A percentile compares a stretch with the other conserved stretches of the same genome.
These are phyloP conservation scores for Dillenia suffruticosa DNA, from an alignment of 164 flowering plant genomes.

Conservation along the genomic window DNA sequence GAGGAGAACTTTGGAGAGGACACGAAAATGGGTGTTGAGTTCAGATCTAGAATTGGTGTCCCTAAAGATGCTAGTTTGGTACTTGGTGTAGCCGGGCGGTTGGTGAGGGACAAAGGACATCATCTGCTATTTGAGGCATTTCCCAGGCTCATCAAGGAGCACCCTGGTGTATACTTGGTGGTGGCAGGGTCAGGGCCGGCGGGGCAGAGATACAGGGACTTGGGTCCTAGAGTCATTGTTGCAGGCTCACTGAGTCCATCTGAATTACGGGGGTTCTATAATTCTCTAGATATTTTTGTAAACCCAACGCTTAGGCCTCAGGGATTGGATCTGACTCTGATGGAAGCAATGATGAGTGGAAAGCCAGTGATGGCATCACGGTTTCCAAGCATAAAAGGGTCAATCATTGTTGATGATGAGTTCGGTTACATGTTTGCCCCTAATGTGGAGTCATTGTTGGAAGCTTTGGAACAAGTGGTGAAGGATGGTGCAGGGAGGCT, in stretches of 20 bases:
- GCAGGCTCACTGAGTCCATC: constrained; percentile 64
- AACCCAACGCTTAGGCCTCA: constrained; percentile 90
- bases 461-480: constrained; percentile 55
- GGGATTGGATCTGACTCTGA: constrained; percentile 80
- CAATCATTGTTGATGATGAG: constrained; percentile 64
- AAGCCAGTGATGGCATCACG: constrained; percentile 83
- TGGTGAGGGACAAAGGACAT: constrained; percentile 90
- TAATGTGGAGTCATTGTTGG: constrained; percentile 68
- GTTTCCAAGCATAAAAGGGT: constrained; percentile 76
- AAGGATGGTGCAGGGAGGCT: constrained; percentile 55
- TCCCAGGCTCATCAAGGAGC: constrained; percentile 25
- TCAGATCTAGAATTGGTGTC: constrained; percentile 46
- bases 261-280: constrained; percentile 57
- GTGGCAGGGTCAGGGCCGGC: constrained; percentile 93
- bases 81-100: constrained; percentile 77
- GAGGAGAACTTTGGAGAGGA: constrained; percentile 43
- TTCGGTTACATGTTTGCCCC: constrained; percentile 78
- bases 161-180: constrained; percentile 46
- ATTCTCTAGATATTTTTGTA: constrained; percentile 65
- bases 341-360: constrained; percentile 95
- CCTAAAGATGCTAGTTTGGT: constrained; percentile 61
- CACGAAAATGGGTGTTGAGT: constrained; percentile 27
- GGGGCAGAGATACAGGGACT: constrained; percentile 57
- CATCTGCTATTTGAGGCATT: constrained; percentile 71
- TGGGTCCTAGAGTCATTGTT: constrained; percentile 51